Evolutionary conservation across 2,329 filamentous ascomycete genomes (phyloP).

Genomic region (Scortechinia acanthostroma): DNA sequence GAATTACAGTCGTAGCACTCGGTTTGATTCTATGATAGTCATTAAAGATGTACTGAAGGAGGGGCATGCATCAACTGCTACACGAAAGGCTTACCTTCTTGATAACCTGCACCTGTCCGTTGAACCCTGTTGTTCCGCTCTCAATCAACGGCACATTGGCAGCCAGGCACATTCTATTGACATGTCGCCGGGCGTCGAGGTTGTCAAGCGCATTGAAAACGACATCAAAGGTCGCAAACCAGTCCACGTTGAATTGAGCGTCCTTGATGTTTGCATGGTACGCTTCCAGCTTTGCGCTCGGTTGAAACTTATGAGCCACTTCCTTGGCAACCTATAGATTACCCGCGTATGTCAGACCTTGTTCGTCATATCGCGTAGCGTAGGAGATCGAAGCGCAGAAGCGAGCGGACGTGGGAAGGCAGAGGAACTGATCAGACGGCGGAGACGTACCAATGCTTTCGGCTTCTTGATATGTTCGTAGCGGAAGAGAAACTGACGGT

Average conservation of each 20-base stretch:
- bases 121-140: constrained; percentile 71
- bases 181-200: constrained; percentile 66
- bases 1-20: constrained; percentile 70
- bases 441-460: constrained; percentile 41
- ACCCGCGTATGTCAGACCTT: too few species aligned
- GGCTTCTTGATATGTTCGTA: constrained; percentile 73
- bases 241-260: constrained; percentile 57
- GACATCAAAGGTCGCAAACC: constrained; percentile 60
- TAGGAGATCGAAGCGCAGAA: neutral
- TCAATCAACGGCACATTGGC: constrained; percentile 69
- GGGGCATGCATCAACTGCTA: neutral
- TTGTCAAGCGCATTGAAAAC: constrained; percentile 77
- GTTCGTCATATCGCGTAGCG: neutral
- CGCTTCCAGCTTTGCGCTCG: constrained; percentile 59
- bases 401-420: neutral
- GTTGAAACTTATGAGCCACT: constrained; percentile 64
- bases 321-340: constrained; percentile 52
- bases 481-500: constrained; percentile 70
- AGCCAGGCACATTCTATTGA: constrained; percentile 70
- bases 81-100: constrained; percentile 34
- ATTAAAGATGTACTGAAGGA: neutral
- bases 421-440: too few species aligned
- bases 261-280: constrained; percentile 73
- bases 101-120: constrained; percentile 70
- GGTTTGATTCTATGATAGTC: constrained; percentile 30